A percentile compares a stretch with the other conserved stretches of the same genome.
These are phyloP conservation scores for Trichopus zeylanicus DNA, from an alignment of 116 monocot genomes.

Conservation along the genomic window DNA sequence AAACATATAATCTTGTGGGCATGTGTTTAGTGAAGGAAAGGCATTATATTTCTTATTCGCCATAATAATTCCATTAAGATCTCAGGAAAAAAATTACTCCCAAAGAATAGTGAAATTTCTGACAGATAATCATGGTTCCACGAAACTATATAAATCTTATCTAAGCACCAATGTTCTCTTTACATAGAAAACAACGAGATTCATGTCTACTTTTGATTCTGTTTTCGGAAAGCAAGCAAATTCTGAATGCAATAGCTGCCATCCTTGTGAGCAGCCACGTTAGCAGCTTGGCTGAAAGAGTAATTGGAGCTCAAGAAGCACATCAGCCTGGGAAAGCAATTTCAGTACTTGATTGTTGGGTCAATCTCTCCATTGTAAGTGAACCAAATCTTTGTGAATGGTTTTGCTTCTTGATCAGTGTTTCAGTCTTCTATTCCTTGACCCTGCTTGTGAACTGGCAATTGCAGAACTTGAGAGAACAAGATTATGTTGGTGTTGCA, in stretches of 20 bases:
- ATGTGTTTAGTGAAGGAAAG: too few species aligned
- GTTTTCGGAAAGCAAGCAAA: too few species aligned
- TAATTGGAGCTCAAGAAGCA: conserved; percentile 59
- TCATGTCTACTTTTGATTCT: neutral
- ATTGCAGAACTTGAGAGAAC: conserved; percentile 4
- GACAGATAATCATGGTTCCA: too few species aligned
- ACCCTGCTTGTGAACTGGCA: neutral
- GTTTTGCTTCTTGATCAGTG: neutral
- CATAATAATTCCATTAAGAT: too few species aligned
- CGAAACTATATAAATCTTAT: too few species aligned
- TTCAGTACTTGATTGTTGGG: conserved; percentile 63
- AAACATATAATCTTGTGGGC: too few species aligned
- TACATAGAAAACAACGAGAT: neutral
- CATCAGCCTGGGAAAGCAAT: conserved; percentile 82
- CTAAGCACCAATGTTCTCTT: neutral
- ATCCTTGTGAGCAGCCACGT: conserved; percentile 68
- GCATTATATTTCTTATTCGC: too few species aligned
- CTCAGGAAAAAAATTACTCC: too few species aligned
- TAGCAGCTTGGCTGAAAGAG: conserved; percentile 53
- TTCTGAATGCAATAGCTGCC: conserved; percentile 88
- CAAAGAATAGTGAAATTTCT: too few species aligned
- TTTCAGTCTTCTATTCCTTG: neutral
- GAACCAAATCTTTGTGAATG: too few species aligned
- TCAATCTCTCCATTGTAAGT: conserved; percentile 58
- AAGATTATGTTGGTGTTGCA: neutral